Evolutionary conservation across 805 yeast genomes (phyloP), one percentile per base, ranked within the genome.

Genomic region (Wickerhamomyces canadensis): DNA sequence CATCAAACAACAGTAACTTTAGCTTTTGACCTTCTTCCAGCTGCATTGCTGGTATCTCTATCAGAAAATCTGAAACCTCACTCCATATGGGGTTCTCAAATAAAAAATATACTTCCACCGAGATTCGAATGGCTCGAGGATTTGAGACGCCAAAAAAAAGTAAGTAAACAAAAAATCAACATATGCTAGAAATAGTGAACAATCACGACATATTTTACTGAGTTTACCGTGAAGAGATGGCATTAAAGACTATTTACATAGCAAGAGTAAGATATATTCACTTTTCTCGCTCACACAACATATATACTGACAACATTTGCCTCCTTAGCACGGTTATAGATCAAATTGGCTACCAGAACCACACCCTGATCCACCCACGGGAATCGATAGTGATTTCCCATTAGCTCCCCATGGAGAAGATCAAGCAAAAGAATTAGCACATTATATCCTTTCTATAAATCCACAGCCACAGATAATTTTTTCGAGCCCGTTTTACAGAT

Each of bases 331-430:
- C 60, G 98, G 98, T 0, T 86, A 75, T 62, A 68, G 98, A 41
- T 78, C 95, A 35, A 88, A 89, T 55, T 87, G 96, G 96, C 67
- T 75, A 19, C 66, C 72, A 7, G 61, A 63, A 12, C 95, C 95
- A 18, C 84, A 81, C 46, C 82, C 84, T 0, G 76, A 81, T 3
- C 75, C 79, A 27, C 95, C 95, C 2, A 89, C 98, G 0, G 96
- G 96, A 0, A 79, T 89, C 15, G 89, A 82, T 42, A 80, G 89
- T 40, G 98, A 93, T 51, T 93, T 95, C 3, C 80, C 86, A 3
- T 66, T 93, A 45, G 93, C 97, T 0, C 77, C 77, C 2, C 95
- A 86, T 54, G 98, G 98, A 4, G 80, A 76, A 3, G 81, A 78
- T 10, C 98, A 93, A 61, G 94, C 98, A 0, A 67, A 73, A 27